Evolutionary conservation across 78 protist genomes (phyloP), one percentile per base, ranked within the genome.

Genomic region (Dictyostelium brefeldianum): DNA sequence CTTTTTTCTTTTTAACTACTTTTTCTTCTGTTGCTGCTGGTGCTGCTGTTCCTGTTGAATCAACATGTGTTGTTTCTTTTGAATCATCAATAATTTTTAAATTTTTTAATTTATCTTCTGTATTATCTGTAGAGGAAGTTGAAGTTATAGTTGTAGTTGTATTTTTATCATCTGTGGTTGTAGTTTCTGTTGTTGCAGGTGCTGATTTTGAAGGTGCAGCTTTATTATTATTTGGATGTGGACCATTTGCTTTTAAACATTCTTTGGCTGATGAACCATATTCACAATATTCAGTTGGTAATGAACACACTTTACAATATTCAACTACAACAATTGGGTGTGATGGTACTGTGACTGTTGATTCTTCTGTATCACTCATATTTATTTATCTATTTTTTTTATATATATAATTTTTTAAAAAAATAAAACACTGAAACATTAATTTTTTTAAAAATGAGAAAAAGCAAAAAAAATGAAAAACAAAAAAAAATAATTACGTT

Each of bases 201-300:
- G 31, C 20, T 27, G 48, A 6, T 29, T 31, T 67, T 1, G 56
- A 8, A 4, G 56, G 56, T 1, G 56, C 15, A 51, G 10, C 15
- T 67, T 67, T 67, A 67, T 67, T 67, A 67, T 67, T 67, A 67
- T 67, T 67, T 31, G 41, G 41, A 36, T 56, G 31, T 74, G 93
- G 84, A 43, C 93, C 93, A 77, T 87, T 87, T 25, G 17, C 84
- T 64, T 47, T 70, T 62, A 77, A 20, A 77, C 93, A 87, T 50
- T 22, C 64, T 46, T 81, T 75, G 31, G 83, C 67, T 53, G 93
- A 78, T 41, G 95, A 80, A 12, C 95, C 90, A 81, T 71, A 91
- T 43, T 91, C 95, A 36, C 95, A 91, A 73, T 91, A 91, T 36
- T 91, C 95, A 5, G n/a, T 64, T 82, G 95, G 95, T 12, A 91